Evolutionary conservation across 768 basidiomycete species (phyloP).

Genomic region (Amanita pallidorosea): DNA sequence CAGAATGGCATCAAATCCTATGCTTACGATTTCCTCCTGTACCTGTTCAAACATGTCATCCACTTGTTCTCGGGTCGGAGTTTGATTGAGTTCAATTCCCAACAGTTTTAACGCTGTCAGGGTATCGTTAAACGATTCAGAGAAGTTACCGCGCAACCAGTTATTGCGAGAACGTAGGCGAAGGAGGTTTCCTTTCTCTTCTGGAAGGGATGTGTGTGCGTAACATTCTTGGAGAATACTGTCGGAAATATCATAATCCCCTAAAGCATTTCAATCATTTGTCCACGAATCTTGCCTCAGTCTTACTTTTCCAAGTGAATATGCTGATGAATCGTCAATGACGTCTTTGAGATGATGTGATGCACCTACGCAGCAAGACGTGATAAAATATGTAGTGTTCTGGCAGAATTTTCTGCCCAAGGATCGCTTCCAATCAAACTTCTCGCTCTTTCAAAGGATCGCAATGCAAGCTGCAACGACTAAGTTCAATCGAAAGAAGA

Average conservation of each 20-base stretch:
- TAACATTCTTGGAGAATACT: constrained; percentile 44
- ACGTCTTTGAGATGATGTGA: background rate
- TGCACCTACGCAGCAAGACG: constrained; percentile 50
- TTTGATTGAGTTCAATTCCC: constrained; percentile 47
- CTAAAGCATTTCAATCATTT: constrained; percentile 17
- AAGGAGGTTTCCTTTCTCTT: constrained; percentile 46
- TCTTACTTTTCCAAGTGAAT: constrained; percentile 52
- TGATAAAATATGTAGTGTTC: constrained; percentile 43
- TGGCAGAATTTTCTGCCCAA: constrained; percentile 36
- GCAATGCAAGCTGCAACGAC: constrained; percentile 40
- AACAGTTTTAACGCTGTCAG: constrained; percentile 48
- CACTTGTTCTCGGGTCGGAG: constrained; percentile 42
- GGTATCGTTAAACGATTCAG: constrained; percentile 46
- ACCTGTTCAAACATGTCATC: constrained; percentile 61
- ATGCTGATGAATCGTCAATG: constrained; percentile 24
- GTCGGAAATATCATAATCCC: constrained; percentile 44
- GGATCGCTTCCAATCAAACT: constrained; percentile 41
- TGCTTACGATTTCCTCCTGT: constrained; percentile 58
- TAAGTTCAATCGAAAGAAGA: background rate
- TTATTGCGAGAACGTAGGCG: constrained; percentile 54
- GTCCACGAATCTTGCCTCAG: background rate
- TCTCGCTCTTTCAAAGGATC: constrained; percentile 50
- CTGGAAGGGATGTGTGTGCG: constrained; percentile 32
- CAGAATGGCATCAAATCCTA: constrained; percentile 61
- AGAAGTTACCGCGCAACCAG: constrained; percentile 47